A percentile compares a stretch with the other conserved stretches of the same genome.
Conservation (phyloP, 345 rosid species). For the Brassica carinata region DNA sequence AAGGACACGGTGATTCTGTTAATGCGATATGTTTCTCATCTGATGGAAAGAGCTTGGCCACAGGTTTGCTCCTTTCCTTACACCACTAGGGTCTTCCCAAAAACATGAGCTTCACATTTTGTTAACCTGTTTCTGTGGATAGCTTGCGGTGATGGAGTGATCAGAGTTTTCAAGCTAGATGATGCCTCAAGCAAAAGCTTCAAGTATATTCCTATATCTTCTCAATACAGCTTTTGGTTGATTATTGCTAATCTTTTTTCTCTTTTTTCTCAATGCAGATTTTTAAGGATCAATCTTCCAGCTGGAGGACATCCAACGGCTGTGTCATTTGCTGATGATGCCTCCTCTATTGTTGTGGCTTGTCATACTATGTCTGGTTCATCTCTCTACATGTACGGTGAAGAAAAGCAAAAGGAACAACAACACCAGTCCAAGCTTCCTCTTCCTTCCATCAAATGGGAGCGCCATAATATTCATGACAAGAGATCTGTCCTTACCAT, state of each 20-base stretch:
- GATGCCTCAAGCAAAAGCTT: conserved; percentile 95
- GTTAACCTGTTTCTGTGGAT: conserved; percentile 36
- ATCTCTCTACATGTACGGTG: conserved; percentile 86
- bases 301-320: conserved; percentile 91
- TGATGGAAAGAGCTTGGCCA: conserved; percentile 76
- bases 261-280: conserved; percentile 42
- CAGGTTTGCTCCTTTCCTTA: conserved; percentile 49
- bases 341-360: conserved; percentile 80
- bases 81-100: not conserved
- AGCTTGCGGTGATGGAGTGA: conserved; percentile 91
- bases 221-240: not conserved
- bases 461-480: conserved; percentile 76
- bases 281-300: conserved; percentile 76
- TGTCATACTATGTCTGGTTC: conserved; percentile 61
- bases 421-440: conserved; percentile 66
- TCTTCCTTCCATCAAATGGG: conserved; percentile 86
- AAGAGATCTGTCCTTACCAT: conserved; percentile 60
- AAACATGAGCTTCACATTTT: not conserved
- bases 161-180: conserved; percentile 87
- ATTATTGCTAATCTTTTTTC: too few species aligned
- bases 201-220: conserved; percentile 50
- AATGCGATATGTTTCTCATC: conserved; percentile 75
- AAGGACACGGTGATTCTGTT: conserved; percentile 94
- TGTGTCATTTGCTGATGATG: conserved; percentile 72
- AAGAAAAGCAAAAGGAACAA: conserved; percentile 69